Percentiles rank a stretch among this genome's conserved stretches.
Evolutionary conservation across 768 basidiomycete genomes (phyloP).

Genomic region (Pisolithus marmoratus): DNA sequence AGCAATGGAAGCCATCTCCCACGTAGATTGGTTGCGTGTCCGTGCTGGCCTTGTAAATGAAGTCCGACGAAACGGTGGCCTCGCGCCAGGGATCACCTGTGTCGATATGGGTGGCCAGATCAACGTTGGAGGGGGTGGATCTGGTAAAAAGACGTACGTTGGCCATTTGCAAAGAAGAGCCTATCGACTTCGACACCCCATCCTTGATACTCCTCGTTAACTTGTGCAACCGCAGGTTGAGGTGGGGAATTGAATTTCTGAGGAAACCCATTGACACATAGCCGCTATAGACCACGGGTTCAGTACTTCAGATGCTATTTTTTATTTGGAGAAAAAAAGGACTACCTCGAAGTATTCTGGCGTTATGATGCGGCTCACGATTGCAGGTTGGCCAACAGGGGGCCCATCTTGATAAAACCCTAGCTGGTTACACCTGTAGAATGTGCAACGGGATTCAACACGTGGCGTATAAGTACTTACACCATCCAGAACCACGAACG

Average conservation of each 20-base stretch:
- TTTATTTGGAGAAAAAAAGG: background rate
- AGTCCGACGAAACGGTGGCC: constrained; percentile 58
- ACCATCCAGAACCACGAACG: constrained; percentile 75
- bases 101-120: background rate
- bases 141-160: constrained; percentile 36
- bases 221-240: constrained; percentile 35
- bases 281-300: constrained; percentile 38
- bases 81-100: constrained; percentile 72
- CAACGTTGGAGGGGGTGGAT: background rate
- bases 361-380: constrained; percentile 30
- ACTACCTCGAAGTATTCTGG: constrained; percentile 26
- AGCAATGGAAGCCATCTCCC: constrained; percentile 63
- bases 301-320: background rate
- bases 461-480: constrained; percentile 26
- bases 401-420: constrained; percentile 44
- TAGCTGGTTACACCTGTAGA: constrained; percentile 61
- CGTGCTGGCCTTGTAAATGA: constrained; percentile 41
- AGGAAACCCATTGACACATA: constrained; percentile 66
- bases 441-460: background rate
- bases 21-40: constrained; percentile 49
- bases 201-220: constrained; percentile 50
- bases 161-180: constrained; percentile 67
- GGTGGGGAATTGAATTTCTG: constrained; percentile 47
- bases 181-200: constrained; percentile 55
- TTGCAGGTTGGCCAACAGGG: constrained; percentile 29